Evolutionary conservation across 805 yeast species (phyloP), one percentile per base, ranked within the genome.

Genomic region (Komagataella phaffii): DNA sequence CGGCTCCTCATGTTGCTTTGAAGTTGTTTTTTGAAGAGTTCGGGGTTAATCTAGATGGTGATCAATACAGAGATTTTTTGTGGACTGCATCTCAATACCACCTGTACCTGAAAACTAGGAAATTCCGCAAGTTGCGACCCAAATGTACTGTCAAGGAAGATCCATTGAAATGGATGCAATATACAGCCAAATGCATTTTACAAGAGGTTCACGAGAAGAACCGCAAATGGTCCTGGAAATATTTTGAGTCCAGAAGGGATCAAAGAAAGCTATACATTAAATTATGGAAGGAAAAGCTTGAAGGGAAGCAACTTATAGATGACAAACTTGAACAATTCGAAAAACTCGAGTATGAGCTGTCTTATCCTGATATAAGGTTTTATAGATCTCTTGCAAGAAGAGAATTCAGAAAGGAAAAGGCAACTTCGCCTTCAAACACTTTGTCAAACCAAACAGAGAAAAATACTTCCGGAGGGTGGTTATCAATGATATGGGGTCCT

Each of bases 161-260:
- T 56, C 96, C 97, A 0, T 69, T 64, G 49, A 81, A 76, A 44
- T 93, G 99, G 99, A 79, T 93, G 59, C 64, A 70, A 54, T 93
- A 87, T 63, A 85, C 93, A 6, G 91, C 87, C 1, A 66, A 75
- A n/a, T 81, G 87, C 18, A 86, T 93, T 2, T 66, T 79, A 47
- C 72, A 80, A 53, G 96, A 89, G 61, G 82, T 93, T 45, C 96
- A 86, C 59, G 93, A 88, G 53, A 79, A 76, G 59, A 80, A 86
- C 61, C 76, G 81, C 58, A 79, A 77, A 59, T 87, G 96, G 95
- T 81, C 88, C 43, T 95, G 99, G 99, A 93, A 76, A 3, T 77
- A 77, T 60, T 79, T 91, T 57, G 76, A 77, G 49, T 74, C 72
- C 49, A 75, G 95, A 60, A 71, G 95, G 56, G 86, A 86, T 54